Base-by-base conservation (phyloP, 2,329 filamentous ascomycete genomes). In the Claviceps spartinae region DNA sequence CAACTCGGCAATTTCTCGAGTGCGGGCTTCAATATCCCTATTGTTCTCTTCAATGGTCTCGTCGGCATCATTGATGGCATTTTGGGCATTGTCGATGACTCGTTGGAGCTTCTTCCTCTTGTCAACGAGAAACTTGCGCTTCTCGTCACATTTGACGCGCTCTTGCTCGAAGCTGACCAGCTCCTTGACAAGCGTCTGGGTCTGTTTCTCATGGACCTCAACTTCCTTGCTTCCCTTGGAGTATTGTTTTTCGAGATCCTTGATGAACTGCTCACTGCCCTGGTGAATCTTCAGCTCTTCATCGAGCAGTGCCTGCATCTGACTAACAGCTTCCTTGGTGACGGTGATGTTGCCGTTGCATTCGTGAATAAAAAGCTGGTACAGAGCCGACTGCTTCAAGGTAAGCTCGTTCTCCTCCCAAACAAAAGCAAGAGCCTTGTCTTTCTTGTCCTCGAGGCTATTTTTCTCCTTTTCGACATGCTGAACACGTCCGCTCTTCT, bases 381-480 rank as follows among this genome's bases (percentile, higher is more conserved):
- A 98, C 3, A 98, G 75, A 0, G 89, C 84, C 0, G 88, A 91
- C 63, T 96, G 88, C 68, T 96, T 97, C 60, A 85, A 76, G 0
- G 83, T 81, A 41, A 98, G 75, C 64, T 97, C 91, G 59, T 98
- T 98, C 64, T 98, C 93, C 58, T 97, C 88, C 24, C 81, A 82
- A 55, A 98, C 84, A 63, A 82, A 97, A 1, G 88, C 83, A 7
- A 98, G 70, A 0, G 93, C 94, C 67, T 90, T 89, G 64, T 97
- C 85, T 70, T 98, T 98, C 74, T 96, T 97, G 66, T 95, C 90
- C 62, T 96, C 93, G 2, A 98, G 78, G 47, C 82, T 77, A 58
- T 86, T 88, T 74, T 88, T 96, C 68, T 98, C 93, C 67, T 96
- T 98, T 67, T 98, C 93, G 1, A 98, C 93, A 62, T 96, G 91